Evolutionary conservation across 2,329 filamentous ascomycete genomes (phyloP), one percentile per base, ranked within the genome.

Genomic region (Trichoderma harzianum): DNA sequence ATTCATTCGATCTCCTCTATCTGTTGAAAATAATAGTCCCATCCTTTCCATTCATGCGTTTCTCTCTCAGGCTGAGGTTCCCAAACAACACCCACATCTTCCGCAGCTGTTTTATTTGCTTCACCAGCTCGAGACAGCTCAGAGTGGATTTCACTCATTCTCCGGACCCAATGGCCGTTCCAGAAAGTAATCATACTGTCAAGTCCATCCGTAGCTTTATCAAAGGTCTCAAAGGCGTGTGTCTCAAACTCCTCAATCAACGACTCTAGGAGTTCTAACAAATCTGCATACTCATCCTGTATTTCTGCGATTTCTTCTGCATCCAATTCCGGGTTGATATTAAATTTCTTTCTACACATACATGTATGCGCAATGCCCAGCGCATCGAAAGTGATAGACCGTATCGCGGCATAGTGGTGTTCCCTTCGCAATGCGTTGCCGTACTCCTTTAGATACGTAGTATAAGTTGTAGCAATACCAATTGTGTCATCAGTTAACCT

Each of bases 291-390:
- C 18, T 58, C 55, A 2, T 21, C 3, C 10, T 30, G 55, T 11
- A 58, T 58, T 11, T 58, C 28, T n/a, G 7, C 8, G 14, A 58
- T 58, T 10, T 58, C 55, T 1, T 32, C 55, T 7, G 55, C 55
- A 30, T 6, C 55, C 16, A 58, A 3, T n/a, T 10, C 21, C 12
- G 0, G 39, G 10, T 14, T 0, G 4, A 0, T 1, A 16, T 2
- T 4, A 55, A 12, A 3, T 11, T 3, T 1, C 26, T 2, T 0
- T 12, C 3, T 32, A 3, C 8, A 11, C 3, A 6, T 12, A 18
- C 55, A 58, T 11, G 55, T 58, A 21, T 30, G 55, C 28, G 28
- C 28, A 32, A 58, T n/a, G 3, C 55, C 55, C 8, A 58, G 55
- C 18, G 16, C 28, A n/a, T 58, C 1, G 10, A 58, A 58, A 2